phyloP scores from a whole-genome alignment of 495 filamentous ascomycete species.

The Bacidia rubella region DNA sequence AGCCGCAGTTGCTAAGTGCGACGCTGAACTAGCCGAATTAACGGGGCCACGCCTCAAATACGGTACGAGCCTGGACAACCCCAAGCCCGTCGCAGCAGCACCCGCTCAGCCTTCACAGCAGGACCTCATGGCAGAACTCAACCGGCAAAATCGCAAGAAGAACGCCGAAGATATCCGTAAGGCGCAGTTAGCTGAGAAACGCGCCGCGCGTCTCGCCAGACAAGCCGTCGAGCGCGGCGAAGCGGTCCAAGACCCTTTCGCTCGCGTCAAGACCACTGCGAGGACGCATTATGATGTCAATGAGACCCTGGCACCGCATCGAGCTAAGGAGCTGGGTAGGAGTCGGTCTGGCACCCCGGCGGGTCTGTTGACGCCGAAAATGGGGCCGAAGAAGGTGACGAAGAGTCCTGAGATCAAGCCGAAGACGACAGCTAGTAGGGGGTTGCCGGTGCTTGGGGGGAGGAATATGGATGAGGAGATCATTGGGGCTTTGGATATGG shows the following conservation, averaged over 20 bases:
- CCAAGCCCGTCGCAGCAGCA: constrained; percentile 25
- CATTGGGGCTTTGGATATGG: constrained; percentile 66
- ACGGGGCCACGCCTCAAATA: constrained; percentile 57
- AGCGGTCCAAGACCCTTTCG: constrained; percentile 38
- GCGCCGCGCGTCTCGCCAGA: constrained; percentile 33
- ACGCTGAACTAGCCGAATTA: constrained; percentile 54
- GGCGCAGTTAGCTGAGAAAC: constrained; percentile 68
- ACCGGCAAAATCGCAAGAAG: constrained; percentile 61
- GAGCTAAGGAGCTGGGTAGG: constrained; percentile 13
- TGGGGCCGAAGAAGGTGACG: constrained; percentile 18
- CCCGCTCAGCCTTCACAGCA: constrained; percentile 42
- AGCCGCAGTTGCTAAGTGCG: constrained; percentile 41
- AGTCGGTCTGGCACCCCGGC: constrained; percentile 36
- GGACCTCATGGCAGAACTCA: constrained; percentile 63
- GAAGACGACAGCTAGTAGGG: constrained; percentile 35
- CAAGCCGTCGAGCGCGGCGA: constrained; percentile 45
- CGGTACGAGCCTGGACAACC: constrained; percentile 41
- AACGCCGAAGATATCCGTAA: constrained; percentile 73
- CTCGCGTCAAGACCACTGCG: constrained; percentile 46
- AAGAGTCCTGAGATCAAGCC: constrained; percentile 35
- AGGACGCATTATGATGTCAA: constrained; percentile 49
- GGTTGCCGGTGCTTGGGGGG: constrained; percentile 51
- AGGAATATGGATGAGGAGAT: constrained; percentile 74
- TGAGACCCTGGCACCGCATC: constrained; percentile 17
- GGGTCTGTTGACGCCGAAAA: constrained; percentile 19